Percentiles rank a stretch among this genome's conserved stretches.
phyloP scores from a whole-genome alignment of 257 asterid species.

The Nicotiana otophora region DNA sequence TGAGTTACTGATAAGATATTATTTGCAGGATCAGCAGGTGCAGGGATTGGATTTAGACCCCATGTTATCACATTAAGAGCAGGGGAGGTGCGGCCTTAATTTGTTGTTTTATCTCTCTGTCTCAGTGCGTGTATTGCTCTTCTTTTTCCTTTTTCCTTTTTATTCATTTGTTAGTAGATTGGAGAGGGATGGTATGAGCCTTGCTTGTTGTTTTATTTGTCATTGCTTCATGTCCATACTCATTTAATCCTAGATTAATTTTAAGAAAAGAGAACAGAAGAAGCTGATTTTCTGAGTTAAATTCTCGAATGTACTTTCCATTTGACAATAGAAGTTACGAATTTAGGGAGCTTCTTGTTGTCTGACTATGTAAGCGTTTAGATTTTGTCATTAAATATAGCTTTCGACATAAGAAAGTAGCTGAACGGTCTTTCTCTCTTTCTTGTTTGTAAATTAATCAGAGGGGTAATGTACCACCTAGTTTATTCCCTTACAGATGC shows the following conservation, averaged over 20 bases:
- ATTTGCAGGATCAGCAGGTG: constrained; percentile 18
- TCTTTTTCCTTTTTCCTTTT: neutral
- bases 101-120: neutral
- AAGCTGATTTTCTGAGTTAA: neutral
- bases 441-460: neutral
- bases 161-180: neutral
- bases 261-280: neutral
- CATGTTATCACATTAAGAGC: constrained; percentile 18
- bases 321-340: neutral
- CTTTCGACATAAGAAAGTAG: neutral
- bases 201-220: neutral
- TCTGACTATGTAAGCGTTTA: neutral
- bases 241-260: neutral
- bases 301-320: neutral
- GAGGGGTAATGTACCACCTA: neutral
- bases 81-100: constrained; percentile 18
- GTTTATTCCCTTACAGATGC: neutral
- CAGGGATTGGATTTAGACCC: constrained; percentile 14
- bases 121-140: neutral
- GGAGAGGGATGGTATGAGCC: neutral
- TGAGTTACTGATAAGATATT: constrained; percentile 1
- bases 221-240: neutral
- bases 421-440: neutral
- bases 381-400: neutral
- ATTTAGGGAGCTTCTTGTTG: neutral